phyloP scores from a whole-genome alignment of 257 asterid species.

The Plantago major region DNA sequence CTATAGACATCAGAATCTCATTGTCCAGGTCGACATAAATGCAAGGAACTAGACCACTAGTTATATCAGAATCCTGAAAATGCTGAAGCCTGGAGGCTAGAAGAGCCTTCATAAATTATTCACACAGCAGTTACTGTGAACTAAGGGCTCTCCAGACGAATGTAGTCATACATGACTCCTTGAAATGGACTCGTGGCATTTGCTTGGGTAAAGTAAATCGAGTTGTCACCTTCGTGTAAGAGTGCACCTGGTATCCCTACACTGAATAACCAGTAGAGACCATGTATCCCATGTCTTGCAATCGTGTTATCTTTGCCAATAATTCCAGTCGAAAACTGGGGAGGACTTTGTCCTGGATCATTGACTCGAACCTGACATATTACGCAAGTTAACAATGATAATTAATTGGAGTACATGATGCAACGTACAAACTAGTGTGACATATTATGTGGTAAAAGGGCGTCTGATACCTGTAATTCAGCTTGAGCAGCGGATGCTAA shows the following conservation, averaged over 20 bases:
- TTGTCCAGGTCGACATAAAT: too few relatives aligned
- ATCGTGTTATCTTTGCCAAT: conserved; percentile 79
- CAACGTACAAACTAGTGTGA: neutral
- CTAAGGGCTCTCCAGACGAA: conserved; percentile 46
- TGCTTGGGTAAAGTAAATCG: conserved; percentile 55
- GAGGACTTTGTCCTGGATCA: conserved; percentile 27
- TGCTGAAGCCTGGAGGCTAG: too few relatives aligned
- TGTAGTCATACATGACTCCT: conserved; percentile 70
- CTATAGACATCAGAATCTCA: too few relatives aligned
- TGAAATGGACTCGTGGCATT: conserved; percentile 47
- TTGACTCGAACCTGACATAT: conserved; percentile 48
- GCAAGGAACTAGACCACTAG: too few relatives aligned
- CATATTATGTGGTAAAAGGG: neutral
- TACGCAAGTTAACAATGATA: neutral
- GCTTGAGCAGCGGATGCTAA: conserved; percentile 75
- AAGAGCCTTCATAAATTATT: too few relatives aligned
- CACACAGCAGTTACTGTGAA: neutral
- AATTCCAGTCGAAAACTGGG: conserved; percentile 47
- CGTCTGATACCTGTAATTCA: conserved; percentile 44
- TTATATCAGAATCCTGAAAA: too few relatives aligned
- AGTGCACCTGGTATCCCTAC: conserved; percentile 36
- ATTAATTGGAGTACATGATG: neutral
- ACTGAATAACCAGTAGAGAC: conserved; percentile 60
- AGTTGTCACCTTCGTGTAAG: conserved; percentile 44
- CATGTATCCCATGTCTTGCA: conserved; percentile 84